phyloP scores from a whole-genome alignment of 176 grass and related monocot species.

The Triticum monococcum region DNA sequence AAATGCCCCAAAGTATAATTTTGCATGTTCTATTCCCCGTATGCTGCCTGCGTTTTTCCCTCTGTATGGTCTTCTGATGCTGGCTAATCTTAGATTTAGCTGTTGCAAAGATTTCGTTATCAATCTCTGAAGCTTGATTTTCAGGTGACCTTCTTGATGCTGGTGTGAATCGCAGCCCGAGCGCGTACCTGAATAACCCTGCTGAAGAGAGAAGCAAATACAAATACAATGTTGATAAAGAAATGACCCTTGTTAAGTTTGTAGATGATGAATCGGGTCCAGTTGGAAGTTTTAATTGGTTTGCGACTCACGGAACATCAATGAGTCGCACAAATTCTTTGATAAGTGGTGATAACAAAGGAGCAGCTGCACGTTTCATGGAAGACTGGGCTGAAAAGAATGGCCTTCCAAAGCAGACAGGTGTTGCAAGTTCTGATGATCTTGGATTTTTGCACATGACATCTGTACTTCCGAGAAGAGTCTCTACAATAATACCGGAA shows the following conservation, averaged over 20 bases:
- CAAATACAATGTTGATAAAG: constrained; percentile 79
- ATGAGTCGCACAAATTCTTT: constrained; percentile 96
- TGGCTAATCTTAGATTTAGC: constrained; percentile 15
- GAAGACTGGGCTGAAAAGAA: constrained; percentile 86
- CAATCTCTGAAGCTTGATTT: constrained; percentile 27
- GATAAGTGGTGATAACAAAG: constrained; percentile 98
- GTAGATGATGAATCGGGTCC: constrained; percentile 73
- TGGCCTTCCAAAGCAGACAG: constrained; percentile 46
- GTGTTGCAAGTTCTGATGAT: constrained; percentile 18
- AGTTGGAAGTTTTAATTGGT: constrained; percentile 96
- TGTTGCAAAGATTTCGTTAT: not conserved
- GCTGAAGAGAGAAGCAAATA: constrained; percentile 66
- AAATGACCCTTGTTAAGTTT: constrained; percentile 96
- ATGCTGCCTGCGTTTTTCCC: not conserved
- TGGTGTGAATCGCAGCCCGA: constrained; percentile 90
- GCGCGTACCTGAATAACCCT: constrained; percentile 91
- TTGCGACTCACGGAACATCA: constrained; percentile 95
- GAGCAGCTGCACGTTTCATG: constrained; percentile 95
- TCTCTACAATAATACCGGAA: constrained; percentile 83
- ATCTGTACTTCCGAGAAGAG: constrained; percentile 55
- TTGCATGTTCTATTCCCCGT: constrained; percentile 5
- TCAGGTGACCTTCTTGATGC: constrained; percentile 85
- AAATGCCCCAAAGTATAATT: not conserved
- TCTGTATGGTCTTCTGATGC: not conserved
- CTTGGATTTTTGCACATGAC: constrained; percentile 31